Base-by-base conservation (phyloP, 257 asterid genomes). In the Plectranthus barbatus region DNA sequence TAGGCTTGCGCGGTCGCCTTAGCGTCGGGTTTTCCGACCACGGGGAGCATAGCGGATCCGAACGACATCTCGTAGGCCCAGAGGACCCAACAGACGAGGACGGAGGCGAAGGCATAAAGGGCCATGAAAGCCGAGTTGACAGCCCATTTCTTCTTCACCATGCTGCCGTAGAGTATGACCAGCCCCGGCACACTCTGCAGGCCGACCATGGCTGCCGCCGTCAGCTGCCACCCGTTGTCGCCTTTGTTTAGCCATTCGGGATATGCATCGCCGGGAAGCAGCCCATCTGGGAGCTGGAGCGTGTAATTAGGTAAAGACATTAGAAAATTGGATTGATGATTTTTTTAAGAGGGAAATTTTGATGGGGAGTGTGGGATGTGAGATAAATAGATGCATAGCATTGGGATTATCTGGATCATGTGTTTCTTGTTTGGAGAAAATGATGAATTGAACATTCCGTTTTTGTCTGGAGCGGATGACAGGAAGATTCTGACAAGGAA, bases 81-180 rank as follows among this genome's bases (percentile, higher is more conserved):
- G 0, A 80, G 70, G 17, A 86, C 86, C 95, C 92, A 86, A 36
- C 92, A 84, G 1, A 86, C 55, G 48, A 84, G 77, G 3, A 75
- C 90, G 0, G 87, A 75, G 1, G 95, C 90, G 62, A 86, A 86
- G 48, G 92, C 95, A 59, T 86, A 86, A 0, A 84, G 77, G 24
- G 87, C 92, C 95, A 86, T 84, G 74, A 86, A 86, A 7, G 91
- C 85, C 1, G 95, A 86, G 64, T 83, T 83, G 0, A 83, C 94
- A 2, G 90, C 94, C 94, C 90, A 85, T 63, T 85, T 85, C 13
- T 83, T 85, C 76, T 85, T 83, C 3, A 83, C 87, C 84, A 85
- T 83, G 76, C 88, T 79, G n/a, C 95, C 95, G 55, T 86, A 86
- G 9, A 86, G 64, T 1, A 86, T 79, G 2, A 86, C 82, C 0